Conservation (phyloP, 225 moss, liverwort and hornwort genomes). For the Marchantia paleacea region DNA sequence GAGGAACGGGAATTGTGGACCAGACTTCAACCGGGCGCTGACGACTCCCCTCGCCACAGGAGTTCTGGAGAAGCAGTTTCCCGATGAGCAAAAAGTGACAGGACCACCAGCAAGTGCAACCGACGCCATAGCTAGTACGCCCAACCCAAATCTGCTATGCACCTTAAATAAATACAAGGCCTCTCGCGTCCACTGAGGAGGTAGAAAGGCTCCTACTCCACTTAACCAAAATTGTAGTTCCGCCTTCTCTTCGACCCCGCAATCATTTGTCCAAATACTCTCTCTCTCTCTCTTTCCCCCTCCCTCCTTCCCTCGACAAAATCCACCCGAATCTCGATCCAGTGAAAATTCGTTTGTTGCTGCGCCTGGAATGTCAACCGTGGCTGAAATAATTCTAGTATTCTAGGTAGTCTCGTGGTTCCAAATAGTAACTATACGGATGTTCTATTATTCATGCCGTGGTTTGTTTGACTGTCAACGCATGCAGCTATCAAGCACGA, state of each 20-base stretch:
- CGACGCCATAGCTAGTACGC: conserved; percentile 22
- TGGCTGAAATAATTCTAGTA: neutral
- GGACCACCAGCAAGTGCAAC: neutral
- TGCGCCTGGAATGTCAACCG: neutral
- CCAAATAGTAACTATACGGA: neutral
- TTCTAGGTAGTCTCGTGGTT: neutral
- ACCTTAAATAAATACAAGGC: neutral
- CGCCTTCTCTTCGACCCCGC: neutral
- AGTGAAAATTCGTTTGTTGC: neutral
- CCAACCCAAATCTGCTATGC: neutral
- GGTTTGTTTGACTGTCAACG: neutral
- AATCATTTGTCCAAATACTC: neutral
- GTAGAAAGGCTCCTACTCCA: neutral
- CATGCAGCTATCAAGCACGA: neutral
- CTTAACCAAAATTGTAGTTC: neutral
- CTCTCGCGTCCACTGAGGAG: neutral
- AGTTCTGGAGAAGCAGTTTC: neutral
- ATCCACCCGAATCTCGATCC: neutral
- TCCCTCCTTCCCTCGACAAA: neutral
- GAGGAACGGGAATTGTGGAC: neutral
- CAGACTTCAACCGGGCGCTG: conserved; percentile 9
- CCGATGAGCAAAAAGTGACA: conserved; percentile 2
- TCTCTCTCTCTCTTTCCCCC: too few species aligned
- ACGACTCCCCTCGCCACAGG: neutral
- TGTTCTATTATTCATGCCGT: neutral